phyloP scores from a whole-genome alignment of 345 rosid genomes.

The Moricandia moricandioides region DNA sequence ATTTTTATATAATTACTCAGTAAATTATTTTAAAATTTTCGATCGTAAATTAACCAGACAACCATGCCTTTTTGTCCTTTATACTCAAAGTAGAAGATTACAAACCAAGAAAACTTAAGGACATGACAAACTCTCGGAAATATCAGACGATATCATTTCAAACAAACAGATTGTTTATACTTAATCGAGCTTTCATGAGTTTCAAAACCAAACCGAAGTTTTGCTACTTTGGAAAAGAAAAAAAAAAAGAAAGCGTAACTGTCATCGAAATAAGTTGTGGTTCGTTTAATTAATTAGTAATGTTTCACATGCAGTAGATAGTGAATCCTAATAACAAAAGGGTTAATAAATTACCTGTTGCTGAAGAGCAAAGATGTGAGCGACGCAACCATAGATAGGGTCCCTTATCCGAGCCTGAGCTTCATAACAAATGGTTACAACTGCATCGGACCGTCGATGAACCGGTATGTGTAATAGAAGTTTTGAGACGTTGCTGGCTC shows the following conservation, averaged over 20 bases:
- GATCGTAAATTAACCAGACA: slow-evolving; percentile 22
- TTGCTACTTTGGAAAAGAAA: slow-evolving; percentile 27
- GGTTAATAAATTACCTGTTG: slow-evolving; percentile 51
- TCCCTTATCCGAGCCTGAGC: slow-evolving; percentile 76
- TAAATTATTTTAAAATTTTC: not conserved
- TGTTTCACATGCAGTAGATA: slow-evolving; percentile 12
- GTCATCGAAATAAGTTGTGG: not conserved
- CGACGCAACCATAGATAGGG: slow-evolving; percentile 81
- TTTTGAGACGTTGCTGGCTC: slow-evolving; percentile 90
- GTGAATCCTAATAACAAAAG: not conserved
- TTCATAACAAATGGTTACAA: slow-evolving; percentile 72
- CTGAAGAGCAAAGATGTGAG: slow-evolving; percentile 77
- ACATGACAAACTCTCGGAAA: slow-evolving; percentile 23
- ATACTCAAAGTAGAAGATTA: slow-evolving; percentile 32
- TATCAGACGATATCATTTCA: slow-evolving; percentile 7
- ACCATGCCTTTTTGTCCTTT: slow-evolving; percentile 30
- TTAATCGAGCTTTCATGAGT: not conserved
- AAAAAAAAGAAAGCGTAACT: slow-evolving; percentile 24
- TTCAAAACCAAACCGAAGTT: slow-evolving; percentile 18
- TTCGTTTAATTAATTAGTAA: not conserved
- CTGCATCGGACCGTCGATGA: slow-evolving; percentile 68
- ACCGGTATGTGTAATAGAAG: slow-evolving; percentile 67
- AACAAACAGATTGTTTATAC: not conserved
- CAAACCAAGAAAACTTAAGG: slow-evolving; percentile 26
- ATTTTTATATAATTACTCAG: slow-evolving; percentile 25